Percentiles rank a stretch among this genome's conserved stretches.
phyloP scores from a whole-genome alignment of 345 rosid species.

The Citrus hindsii region DNA sequence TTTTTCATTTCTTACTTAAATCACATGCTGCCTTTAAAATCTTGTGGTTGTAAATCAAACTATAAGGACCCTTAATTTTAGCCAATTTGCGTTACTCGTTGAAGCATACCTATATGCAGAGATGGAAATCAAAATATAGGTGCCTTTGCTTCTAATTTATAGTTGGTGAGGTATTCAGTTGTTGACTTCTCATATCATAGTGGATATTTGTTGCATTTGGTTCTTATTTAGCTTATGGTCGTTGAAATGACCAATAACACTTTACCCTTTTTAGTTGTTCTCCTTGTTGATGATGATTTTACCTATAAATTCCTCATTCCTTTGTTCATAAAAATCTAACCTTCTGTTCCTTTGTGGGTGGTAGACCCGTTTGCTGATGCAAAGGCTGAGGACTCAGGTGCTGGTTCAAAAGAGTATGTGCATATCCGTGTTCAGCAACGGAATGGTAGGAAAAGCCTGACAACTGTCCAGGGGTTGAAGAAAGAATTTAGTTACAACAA shows the following conservation, averaged over 20 bases:
- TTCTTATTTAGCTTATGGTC: not conserved
- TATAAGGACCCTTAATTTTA: not conserved
- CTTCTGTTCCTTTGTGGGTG: not conserved
- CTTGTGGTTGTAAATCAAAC: not conserved
- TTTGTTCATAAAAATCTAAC: not conserved
- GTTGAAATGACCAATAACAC: not conserved
- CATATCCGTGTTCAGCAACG: constrained; percentile 76
- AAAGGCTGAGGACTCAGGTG: constrained; percentile 80
- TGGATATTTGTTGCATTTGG: not conserved
- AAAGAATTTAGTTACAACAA: constrained; percentile 85
- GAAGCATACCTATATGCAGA: not conserved
- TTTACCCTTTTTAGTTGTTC: not conserved
- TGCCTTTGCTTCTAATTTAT: not conserved
- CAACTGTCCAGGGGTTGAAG: constrained; percentile 84
- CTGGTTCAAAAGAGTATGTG: constrained; percentile 70
- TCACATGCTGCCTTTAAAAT: not conserved
- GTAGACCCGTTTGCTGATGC: constrained; percentile 82
- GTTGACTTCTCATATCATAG: not conserved
- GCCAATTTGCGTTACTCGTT: not conserved
- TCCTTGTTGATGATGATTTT: not conserved
- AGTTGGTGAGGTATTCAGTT: not conserved
- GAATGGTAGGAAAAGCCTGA: constrained; percentile 83
- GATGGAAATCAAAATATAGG: not conserved
- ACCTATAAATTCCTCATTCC: not conserved
- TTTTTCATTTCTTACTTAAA: not conserved